phyloP scores from a whole-genome alignment of 2,329 filamentous ascomycete genomes.

The Orbilia javanica region DNA sequence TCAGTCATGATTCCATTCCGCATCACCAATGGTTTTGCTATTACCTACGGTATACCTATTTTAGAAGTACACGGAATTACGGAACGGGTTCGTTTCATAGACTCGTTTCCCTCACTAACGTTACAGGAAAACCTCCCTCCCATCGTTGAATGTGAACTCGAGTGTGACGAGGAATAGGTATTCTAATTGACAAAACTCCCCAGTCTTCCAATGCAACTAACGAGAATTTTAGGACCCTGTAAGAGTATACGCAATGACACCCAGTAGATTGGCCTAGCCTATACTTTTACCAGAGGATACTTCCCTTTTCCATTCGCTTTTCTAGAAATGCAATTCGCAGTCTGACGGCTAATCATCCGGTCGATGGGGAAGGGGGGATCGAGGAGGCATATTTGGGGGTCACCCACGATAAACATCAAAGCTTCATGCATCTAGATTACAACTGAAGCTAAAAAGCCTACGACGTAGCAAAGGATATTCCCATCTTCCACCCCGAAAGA shows the following conservation, averaged over 20 bases:
- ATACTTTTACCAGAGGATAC: slow-evolving; percentile 4
- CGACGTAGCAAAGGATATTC: not conserved
- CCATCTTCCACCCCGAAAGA: slow-evolving; percentile 10
- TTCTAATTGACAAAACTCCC: slow-evolving; percentile 2
- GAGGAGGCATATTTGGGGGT: slow-evolving; percentile 38
- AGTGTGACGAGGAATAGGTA: not conserved
- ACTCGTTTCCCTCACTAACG: slow-evolving; percentile 20
- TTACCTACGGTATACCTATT: slow-evolving; percentile 20
- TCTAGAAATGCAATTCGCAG: slow-evolving; percentile 49
- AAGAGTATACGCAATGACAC: slow-evolving; percentile 45
- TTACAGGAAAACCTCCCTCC: slow-evolving; percentile 18
- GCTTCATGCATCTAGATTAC: slow-evolving; percentile 16
- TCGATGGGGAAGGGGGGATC: slow-evolving; percentile 17
- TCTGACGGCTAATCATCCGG: slow-evolving; percentile 56
- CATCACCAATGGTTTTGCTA: slow-evolving; percentile 13
- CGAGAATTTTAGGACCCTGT: slow-evolving; percentile 7
- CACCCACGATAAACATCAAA: slow-evolving; percentile 43
- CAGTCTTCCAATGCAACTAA: slow-evolving; percentile 3
- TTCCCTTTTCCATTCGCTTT: slow-evolving; percentile 43
- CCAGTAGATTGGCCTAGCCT: slow-evolving; percentile 20
- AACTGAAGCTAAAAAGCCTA: slow-evolving; percentile 14
- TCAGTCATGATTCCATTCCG: not conserved
- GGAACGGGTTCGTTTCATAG: slow-evolving; percentile 51
- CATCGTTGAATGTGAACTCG: not conserved
- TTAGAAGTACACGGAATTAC: slow-evolving; percentile 50